These are phyloP conservation scores for Alectoria sarmentosa DNA, from an alignment of 495 filamentous ascomycete species.

Conservation along the genomic window DNA sequence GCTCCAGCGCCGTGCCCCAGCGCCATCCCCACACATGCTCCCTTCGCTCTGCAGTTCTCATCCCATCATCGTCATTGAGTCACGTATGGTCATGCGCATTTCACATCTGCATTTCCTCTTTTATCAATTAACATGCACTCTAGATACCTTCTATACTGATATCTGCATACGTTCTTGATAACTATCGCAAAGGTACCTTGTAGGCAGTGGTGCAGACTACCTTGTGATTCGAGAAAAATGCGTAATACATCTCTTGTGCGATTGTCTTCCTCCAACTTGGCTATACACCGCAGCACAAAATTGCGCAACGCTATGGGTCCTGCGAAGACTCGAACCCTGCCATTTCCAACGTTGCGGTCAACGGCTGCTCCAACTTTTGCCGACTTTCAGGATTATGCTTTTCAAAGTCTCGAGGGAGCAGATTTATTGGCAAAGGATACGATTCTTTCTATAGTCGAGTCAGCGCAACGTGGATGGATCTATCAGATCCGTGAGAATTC, in stretches of 20 bases:
- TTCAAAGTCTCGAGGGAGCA: conserved; percentile 14
- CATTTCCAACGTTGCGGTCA: background rate
- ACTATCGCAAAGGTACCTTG: conserved; percentile 6
- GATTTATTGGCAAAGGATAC: too few relatives aligned
- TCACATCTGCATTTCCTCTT: background rate
- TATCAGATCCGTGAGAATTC: too few relatives aligned
- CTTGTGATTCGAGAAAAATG: conserved; percentile 7
- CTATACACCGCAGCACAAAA: conserved; percentile 11
- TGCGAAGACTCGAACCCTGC: conserved; percentile 6
- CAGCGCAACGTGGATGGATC: too few relatives aligned
- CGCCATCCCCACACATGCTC: conserved; percentile 2
- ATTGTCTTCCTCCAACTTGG: conserved; percentile 13
- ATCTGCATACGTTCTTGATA: conserved; percentile 2
- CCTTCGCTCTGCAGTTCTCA: background rate
- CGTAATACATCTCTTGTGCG: conserved; percentile 5
- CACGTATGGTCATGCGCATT: conserved; percentile 1
- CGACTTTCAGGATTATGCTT: conserved; percentile 9
- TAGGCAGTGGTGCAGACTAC: conserved; percentile 1
- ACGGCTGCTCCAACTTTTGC: conserved; percentile 14
- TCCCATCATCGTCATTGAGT: background rate
- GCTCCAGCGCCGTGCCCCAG: background rate
- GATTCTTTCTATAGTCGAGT: too few relatives aligned
- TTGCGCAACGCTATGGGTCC: conserved; percentile 10
- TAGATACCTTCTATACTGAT: conserved; percentile 3
- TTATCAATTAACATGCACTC: background rate